Evolutionary conservation across 2,329 filamentous ascomycete species (phyloP).

Genomic region (Aspergillus pseudonomiae): DNA sequence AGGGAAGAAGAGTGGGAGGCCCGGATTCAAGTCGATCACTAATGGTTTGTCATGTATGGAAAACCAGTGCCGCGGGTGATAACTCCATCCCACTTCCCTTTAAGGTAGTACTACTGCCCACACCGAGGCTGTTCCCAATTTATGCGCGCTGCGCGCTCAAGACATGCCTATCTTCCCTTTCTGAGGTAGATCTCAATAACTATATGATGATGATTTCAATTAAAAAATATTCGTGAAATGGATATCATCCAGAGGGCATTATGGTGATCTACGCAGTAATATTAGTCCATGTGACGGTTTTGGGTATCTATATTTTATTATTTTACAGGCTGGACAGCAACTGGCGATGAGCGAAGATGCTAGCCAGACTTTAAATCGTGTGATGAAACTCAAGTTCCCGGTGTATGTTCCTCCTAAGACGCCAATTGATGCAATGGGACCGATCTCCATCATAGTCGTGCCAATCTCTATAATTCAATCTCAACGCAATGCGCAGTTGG

Average conservation of each 20-base stretch:
- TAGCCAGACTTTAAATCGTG: background rate
- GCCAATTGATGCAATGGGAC: constrained; percentile 7
- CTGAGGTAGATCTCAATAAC: background rate
- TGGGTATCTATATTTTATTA: constrained; percentile 19
- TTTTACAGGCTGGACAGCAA: constrained; percentile 12
- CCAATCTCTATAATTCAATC: background rate
- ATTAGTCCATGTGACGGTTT: background rate
- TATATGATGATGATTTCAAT: background rate
- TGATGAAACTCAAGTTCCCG: background rate
- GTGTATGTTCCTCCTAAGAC: constrained; percentile 8
- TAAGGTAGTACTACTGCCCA: background rate
- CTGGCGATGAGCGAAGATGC: constrained; percentile 5
- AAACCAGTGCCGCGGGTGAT: background rate
- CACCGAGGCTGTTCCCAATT: background rate
- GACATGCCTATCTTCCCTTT: background rate
- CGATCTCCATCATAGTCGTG: background rate
- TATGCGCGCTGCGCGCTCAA: background rate
- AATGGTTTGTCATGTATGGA: constrained; percentile 4
- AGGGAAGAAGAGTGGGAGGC: background rate
- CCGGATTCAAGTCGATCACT: background rate
- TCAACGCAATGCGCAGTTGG: constrained; percentile 1
- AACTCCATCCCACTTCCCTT: constrained; percentile 3
- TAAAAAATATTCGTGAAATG: background rate
- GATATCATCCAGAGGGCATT: background rate
- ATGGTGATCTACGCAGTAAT: background rate